Conservation (phyloP, 2,329 filamentous ascomycete species). For the Neonectria faginata region DNA sequence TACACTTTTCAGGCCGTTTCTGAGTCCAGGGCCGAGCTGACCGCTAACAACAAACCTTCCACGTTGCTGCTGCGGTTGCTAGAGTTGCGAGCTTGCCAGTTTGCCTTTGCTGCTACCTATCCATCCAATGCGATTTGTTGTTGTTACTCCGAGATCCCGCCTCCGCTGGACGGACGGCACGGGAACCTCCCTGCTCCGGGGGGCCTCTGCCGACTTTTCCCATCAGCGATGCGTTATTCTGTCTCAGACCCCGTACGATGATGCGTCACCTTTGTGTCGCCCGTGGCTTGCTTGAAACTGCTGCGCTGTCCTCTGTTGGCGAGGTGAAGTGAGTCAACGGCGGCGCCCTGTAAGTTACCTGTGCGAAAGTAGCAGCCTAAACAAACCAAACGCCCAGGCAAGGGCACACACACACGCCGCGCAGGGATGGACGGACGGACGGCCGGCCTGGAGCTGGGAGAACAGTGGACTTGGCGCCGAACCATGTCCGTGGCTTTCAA, state of each 20-base stretch:
- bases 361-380: neutral
- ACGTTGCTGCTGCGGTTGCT: conserved; percentile 17
- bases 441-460: neutral
- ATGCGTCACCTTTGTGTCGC: conserved; percentile 6
- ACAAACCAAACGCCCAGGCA: neutral
- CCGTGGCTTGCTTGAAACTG: conserved; percentile 20
- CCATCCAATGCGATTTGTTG: neutral
- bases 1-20: conserved; percentile 2
- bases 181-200: conserved; percentile 33
- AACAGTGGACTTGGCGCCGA: conserved; percentile 3
- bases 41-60: conserved; percentile 27
- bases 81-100: conserved; percentile 2
- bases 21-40: conserved; percentile 13
- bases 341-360: conserved; percentile 1
- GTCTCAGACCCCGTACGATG: conserved; percentile 19
- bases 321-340: conserved; percentile 27
- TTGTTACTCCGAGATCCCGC: conserved; percentile 27
- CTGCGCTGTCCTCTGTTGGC: conserved; percentile 28
- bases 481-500: conserved; percentile 1
- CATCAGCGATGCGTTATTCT: conserved; percentile 3
- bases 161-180: conserved; percentile 21
- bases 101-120: neutral
- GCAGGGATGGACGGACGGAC: neutral
- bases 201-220: conserved; percentile 8
- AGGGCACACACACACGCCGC: neutral